Percentiles rank a stretch among this genome's conserved stretches.
These are phyloP conservation scores for Kandelia obovata DNA, from an alignment of 345 rosid genomes.

Conservation along the genomic window DNA sequence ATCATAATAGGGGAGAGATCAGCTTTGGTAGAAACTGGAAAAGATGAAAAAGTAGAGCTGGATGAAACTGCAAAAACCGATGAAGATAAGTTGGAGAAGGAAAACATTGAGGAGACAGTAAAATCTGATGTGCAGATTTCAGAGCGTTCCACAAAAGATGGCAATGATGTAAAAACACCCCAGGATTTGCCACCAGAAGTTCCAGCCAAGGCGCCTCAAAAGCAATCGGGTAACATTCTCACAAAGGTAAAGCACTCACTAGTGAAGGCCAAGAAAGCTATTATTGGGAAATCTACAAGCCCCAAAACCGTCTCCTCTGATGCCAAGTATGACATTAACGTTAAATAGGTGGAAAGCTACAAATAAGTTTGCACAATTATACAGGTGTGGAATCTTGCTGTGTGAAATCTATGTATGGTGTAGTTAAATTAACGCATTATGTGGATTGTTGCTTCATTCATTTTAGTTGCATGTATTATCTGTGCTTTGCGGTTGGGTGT, in stretches of 20 bases:
- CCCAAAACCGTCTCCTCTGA: slow-evolving; percentile 50
- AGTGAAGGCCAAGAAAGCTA: slow-evolving; percentile 78
- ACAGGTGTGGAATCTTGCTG: neutral
- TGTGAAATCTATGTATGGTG: neutral
- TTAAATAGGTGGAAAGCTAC: slow-evolving; percentile 29
- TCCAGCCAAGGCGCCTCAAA: slow-evolving; percentile 41
- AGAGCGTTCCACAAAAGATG: slow-evolving; percentile 21
- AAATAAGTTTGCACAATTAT: neutral
- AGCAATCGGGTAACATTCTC: slow-evolving; percentile 58
- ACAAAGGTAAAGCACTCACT: slow-evolving; percentile 75
- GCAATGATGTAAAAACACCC: slow-evolving; percentile 31
- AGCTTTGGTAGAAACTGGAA: slow-evolving; percentile 8
- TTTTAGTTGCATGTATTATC: neutral
- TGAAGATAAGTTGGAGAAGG: slow-evolving; percentile 6
- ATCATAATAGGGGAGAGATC: slow-evolving; percentile 9
- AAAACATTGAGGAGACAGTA: neutral
- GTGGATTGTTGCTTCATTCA: slow-evolving; percentile 1
- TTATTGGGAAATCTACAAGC: slow-evolving; percentile 69
- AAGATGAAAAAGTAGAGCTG: slow-evolving; percentile 1
- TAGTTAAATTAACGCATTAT: slow-evolving; percentile 6
- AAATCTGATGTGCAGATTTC: slow-evolving; percentile 6
- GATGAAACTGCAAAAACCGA: slow-evolving; percentile 12
- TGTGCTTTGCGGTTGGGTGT: slow-evolving; percentile 11
- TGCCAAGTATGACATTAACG: slow-evolving; percentile 44
- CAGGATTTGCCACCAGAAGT: slow-evolving; percentile 44